Conservation (phyloP, 208 protist species). For the Entamoeba moshkovskii region DNA sequence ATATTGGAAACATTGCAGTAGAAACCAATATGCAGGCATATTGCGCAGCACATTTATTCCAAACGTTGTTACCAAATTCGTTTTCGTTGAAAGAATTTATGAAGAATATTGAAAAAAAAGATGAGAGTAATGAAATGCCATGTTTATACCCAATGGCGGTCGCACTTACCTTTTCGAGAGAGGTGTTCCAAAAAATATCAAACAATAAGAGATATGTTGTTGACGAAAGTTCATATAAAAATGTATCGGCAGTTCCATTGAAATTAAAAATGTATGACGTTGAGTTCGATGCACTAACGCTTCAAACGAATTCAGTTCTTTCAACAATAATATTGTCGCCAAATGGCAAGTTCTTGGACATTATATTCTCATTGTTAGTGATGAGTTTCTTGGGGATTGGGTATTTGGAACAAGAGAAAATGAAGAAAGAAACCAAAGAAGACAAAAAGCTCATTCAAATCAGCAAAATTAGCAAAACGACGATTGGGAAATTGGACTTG, state of each 20-base stretch:
- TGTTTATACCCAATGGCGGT: neutral
- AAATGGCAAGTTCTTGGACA: neutral
- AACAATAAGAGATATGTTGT: neutral
- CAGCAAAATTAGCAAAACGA: neutral
- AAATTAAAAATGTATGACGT: neutral
- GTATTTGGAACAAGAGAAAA: neutral
- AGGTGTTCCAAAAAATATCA: neutral
- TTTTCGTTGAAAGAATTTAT: neutral
- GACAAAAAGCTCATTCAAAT: no score
- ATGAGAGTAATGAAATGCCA: neutral
- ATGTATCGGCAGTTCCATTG: neutral
- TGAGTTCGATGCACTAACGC: neutral
- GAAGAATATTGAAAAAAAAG: neutral
- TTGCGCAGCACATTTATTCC: neutral
- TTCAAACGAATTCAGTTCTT: neutral
- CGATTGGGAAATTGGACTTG: neutral
- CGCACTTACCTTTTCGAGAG: neutral
- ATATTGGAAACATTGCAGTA: neutral
- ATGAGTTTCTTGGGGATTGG: neutral
- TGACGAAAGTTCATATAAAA: neutral
- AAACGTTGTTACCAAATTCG: neutral
- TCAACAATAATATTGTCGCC: neutral
- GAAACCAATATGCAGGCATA: neutral
- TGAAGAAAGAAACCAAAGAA: neutral
- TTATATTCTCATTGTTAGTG: neutral